phyloP scores from a whole-genome alignment of 805 yeast species.

The Saturnispora silvae region DNA sequence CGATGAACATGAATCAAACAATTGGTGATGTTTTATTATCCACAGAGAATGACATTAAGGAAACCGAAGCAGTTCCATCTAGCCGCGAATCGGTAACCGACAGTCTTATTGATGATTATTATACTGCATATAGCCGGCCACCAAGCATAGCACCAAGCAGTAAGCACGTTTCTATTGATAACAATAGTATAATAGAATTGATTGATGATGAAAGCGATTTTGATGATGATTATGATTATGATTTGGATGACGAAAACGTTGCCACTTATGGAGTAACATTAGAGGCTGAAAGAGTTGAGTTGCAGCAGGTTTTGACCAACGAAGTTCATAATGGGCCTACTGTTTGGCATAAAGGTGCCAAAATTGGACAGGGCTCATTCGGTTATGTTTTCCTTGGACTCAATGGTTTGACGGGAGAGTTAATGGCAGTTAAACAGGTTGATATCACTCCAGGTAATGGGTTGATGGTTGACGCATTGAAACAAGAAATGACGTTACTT shows the following conservation, averaged over 20 bases:
- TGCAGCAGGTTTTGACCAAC: conserved; percentile 26
- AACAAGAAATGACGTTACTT: conserved; percentile 68
- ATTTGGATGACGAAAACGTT: conserved; percentile 6
- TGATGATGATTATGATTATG: conserved; percentile 15
- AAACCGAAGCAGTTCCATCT: conserved; percentile 3
- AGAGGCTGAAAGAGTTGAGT: conserved; percentile 6
- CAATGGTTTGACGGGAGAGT: conserved; percentile 85
- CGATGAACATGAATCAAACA: conserved; percentile 32
- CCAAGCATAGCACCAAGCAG: conserved; percentile 3
- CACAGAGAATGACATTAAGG: conserved; percentile 33
- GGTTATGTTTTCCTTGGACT: conserved; percentile 90
- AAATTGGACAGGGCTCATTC: conserved; percentile 91
- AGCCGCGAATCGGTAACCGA: conserved; percentile 1
- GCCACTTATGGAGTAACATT: conserved; percentile 22
- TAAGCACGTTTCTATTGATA: not conserved
- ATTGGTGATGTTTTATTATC: conserved; percentile 56
- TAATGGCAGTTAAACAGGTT: conserved; percentile 96
- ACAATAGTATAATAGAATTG: conserved; percentile 36
- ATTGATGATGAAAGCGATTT: conserved; percentile 32
- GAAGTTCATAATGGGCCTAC: conserved; percentile 49
- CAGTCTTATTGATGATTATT: conserved; percentile 2
- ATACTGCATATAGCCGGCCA: conserved; percentile 10
- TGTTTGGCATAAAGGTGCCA: conserved; percentile 86
- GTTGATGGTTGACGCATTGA: conserved; percentile 66
- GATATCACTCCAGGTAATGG: conserved; percentile 39